Evolutionary conservation across 306 rosid species (phyloP), one percentile per base, ranked within the genome.

Genomic region (Clitoria ternatea): DNA sequence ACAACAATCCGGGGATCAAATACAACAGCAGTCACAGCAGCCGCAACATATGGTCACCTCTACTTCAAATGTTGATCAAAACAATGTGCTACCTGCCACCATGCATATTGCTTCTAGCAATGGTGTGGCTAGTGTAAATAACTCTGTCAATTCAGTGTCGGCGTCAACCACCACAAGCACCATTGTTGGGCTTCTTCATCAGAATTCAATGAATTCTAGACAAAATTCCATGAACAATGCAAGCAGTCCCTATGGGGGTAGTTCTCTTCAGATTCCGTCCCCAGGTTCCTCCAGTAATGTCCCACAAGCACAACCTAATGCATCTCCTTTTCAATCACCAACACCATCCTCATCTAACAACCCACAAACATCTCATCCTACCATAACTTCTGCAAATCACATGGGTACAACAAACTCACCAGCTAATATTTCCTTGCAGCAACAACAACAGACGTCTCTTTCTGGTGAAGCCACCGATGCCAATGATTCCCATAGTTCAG

Each of bases 161-260:
- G 84, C 92, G 42, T 78, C 99, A 23, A 78, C 94, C 71, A 75
- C 96, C 29, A 77, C 97, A 43, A 95, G 96, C 84, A 87, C 99
- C 67, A 95, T 95, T 73, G 99, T 81, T 67, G 99, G 99, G 53
- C 92, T 95, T 67, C 92, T 95, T 44, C 96, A 95, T 76, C 99
- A 95, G 68, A 95, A 95, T 74, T 91, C 99, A 10, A 87, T 91
- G 92, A 95, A 86, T 60, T 86, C 92, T 63, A 81, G 99, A 74
- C 97, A 81, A 73, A 90, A 40, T 72, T 80, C 94, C 4, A 79
- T 88, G 88, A 85, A 87, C 74, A 90, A 90, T 77, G 86, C 88
- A 44, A 84, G 80, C 87, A 93, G 91, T 72, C 97, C 97, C 2
- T 89, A 90, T 70, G 98, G 96, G 18, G 97, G 90, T 70, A 80